phyloP scores from a whole-genome alignment of 1,284 basidiomycete species.

The Moesziomyces antarcticus region DNA sequence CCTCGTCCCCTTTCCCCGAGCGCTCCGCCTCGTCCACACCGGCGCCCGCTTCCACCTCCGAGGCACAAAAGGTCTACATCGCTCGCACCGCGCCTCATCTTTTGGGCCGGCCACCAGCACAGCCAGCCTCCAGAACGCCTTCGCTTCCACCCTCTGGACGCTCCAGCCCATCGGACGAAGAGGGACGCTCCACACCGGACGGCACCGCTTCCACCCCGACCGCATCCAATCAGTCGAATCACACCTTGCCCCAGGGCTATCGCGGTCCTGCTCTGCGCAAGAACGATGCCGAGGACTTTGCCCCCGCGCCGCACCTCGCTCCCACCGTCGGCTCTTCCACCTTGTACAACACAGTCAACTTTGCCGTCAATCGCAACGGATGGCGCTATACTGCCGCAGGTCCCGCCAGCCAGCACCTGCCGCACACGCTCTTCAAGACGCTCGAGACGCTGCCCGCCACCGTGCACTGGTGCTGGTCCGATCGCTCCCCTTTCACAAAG shows the following conservation, averaged over 20 bases:
- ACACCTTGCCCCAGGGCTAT: slow-evolving; percentile 49
- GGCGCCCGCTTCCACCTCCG: slow-evolving; percentile 20
- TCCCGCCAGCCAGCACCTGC: slow-evolving; percentile 53
- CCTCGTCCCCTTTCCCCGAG: slow-evolving; percentile 5
- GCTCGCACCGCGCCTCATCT: slow-evolving; percentile 58
- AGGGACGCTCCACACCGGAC: slow-evolving; percentile 34
- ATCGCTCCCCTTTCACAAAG: slow-evolving; percentile 77
- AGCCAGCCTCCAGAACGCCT: slow-evolving; percentile 23
- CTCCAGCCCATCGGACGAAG: slow-evolving; percentile 39
- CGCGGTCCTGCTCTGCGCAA: slow-evolving; percentile 55
- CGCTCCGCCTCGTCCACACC: slow-evolving; percentile 31
- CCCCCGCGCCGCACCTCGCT: slow-evolving; percentile 45
- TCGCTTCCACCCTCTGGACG: slow-evolving; percentile 31
- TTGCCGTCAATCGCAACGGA: slow-evolving; percentile 60
- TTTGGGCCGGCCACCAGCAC: slow-evolving; percentile 20
- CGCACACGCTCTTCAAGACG: slow-evolving; percentile 55
- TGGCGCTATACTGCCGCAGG: slow-evolving; percentile 65
- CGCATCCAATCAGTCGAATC: slow-evolving; percentile 30
- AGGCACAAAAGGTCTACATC: slow-evolving; percentile 44
- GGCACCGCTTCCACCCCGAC: slow-evolving; percentile 12
- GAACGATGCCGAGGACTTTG: slow-evolving; percentile 56
- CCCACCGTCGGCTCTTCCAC: slow-evolving; percentile 20
- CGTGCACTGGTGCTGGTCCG: slow-evolving; percentile 71
- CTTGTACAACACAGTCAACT: slow-evolving; percentile 50
- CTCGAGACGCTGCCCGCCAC: slow-evolving; percentile 51